A percentile compares a stretch with the other conserved stretches of the same genome.
Evolutionary conservation across 1,139 yeast genomes (phyloP).

Genomic region (Candida freyschussii): DNA sequence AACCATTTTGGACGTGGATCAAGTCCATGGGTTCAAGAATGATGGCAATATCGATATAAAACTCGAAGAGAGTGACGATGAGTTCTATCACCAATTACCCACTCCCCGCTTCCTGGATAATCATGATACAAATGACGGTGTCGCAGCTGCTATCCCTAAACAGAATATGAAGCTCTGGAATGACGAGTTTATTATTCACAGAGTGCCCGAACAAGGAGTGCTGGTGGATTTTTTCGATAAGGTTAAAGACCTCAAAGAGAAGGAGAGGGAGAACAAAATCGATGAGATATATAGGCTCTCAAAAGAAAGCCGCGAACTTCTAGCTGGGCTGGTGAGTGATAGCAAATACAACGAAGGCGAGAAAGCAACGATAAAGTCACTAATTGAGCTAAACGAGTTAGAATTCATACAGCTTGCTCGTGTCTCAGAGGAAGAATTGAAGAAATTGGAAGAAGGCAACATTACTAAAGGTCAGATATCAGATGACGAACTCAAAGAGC

Average conservation of each 20-base stretch:
- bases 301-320: conserved; percentile 27
- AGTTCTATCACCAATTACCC: conserved; percentile 28
- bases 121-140: conserved; percentile 37
- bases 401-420: conserved; percentile 36
- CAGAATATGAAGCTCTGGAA: conserved; percentile 36
- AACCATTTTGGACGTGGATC: conserved; percentile 47
- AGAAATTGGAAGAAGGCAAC: conserved; percentile 5
- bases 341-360: conserved; percentile 28
- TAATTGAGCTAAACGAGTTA: conserved; percentile 28
- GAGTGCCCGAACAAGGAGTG: conserved; percentile 69
- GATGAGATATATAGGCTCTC: conserved; percentile 23
- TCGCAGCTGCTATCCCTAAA: conserved; percentile 41
- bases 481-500: conserved; percentile 33
- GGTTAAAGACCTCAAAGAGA: conserved; percentile 29
- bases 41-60: conserved; percentile 63
- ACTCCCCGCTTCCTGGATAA: conserved; percentile 44
- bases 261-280: conserved; percentile 17
- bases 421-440: conserved; percentile 29
- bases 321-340: conserved; percentile 31
- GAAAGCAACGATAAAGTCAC: conserved; percentile 24
- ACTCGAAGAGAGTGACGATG: conserved; percentile 45
- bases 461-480: conserved; percentile 11
- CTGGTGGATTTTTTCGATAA: conserved; percentile 68
- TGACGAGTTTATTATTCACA: conserved; percentile 49
- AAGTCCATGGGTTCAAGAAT: conserved; percentile 58